Conservation (phyloP, 805 yeast genomes). For the Lipomyces sp. region DNA sequence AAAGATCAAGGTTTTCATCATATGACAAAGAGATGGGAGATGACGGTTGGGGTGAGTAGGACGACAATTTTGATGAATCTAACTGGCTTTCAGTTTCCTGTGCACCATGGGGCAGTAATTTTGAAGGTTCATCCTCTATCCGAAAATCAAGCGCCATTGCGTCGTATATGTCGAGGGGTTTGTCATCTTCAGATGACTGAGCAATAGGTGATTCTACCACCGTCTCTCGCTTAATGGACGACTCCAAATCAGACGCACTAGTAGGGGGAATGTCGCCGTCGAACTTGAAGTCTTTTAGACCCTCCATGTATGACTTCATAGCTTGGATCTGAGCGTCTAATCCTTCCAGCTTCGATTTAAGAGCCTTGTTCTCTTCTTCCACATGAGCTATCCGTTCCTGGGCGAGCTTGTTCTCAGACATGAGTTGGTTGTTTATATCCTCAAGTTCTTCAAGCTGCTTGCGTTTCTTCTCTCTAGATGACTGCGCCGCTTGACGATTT, state of each 20-base stretch:
- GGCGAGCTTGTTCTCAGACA: constrained; percentile 22
- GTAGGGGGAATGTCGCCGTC: not conserved
- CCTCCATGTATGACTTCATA: constrained; percentile 18
- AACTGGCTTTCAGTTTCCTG: not conserved
- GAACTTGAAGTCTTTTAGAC: constrained; percentile 8
- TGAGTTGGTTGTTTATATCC: constrained; percentile 28
- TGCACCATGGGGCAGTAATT: not conserved
- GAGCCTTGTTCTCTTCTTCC: constrained; percentile 29
- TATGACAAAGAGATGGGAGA: constrained; percentile 3
- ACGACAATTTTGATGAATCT: constrained; percentile 6
- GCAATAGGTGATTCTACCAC: not conserved
- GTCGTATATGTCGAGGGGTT: not conserved
- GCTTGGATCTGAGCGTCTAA: constrained; percentile 12
- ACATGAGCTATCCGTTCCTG: constrained; percentile 23
- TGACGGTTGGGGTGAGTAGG: constrained; percentile 5
- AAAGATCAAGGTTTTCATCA: constrained; percentile 1
- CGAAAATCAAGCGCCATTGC: not conserved
- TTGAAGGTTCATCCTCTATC: not conserved
- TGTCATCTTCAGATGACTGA: not conserved
- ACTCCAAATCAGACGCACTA: not conserved
- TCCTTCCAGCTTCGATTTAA: constrained; percentile 24
- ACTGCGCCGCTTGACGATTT: constrained; percentile 96
- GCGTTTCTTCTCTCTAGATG: constrained; percentile 94
- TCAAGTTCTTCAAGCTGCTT: constrained; percentile 87
- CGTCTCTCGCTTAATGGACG: not conserved